A percentile compares a stretch with the other conserved stretches of the same genome.
These are phyloP conservation scores for Phlyctochytrium planicorne DNA, from an alignment of 192 early-diverging fungal genomes.

Conservation along the genomic window DNA sequence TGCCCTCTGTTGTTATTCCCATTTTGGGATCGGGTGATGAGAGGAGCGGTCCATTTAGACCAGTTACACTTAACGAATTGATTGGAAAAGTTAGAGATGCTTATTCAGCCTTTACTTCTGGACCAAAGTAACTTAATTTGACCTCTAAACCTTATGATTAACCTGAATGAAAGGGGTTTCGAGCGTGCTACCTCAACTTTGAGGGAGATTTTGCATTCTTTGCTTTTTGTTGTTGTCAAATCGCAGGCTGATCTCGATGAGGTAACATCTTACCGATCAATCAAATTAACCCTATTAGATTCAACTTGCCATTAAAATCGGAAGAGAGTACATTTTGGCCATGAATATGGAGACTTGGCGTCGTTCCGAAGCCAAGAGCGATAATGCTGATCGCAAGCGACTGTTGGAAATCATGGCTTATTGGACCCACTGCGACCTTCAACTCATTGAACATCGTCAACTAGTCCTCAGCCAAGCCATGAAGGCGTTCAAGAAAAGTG, in stretches of 20 bases:
- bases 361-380: conserved; percentile 55
- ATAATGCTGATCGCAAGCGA: conserved; percentile 67
- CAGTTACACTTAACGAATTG: conserved; percentile 57
- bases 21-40: conserved; percentile 64
- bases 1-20: conserved; percentile 62
- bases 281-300: conserved; percentile 28
- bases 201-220: conserved; percentile 71
- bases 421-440: conserved; percentile 91
- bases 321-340: conserved; percentile 92
- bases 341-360: conserved; percentile 81
- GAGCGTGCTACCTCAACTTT: conserved; percentile 40
- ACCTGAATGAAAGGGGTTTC: neutral
- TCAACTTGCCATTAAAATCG: conserved; percentile 71
- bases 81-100: conserved; percentile 79
- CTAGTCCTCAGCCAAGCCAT: conserved; percentile 86
- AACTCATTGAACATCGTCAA: conserved; percentile 82
- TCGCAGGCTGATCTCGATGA: conserved; percentile 71
- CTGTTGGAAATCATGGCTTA: conserved; percentile 90
- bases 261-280: conserved; percentile 35
- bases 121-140: conserved; percentile 53
- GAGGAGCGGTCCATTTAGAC: conserved; percentile 56
- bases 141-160: neutral
- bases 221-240: conserved; percentile 73
- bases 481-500: conserved; percentile 75
- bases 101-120: conserved; percentile 71